Percentiles rank a stretch among this genome's conserved stretches.
These are phyloP conservation scores for Pythium oligandrum DNA, from an alignment of 352 stramenopile genomes.

Conservation along the genomic window DNA sequence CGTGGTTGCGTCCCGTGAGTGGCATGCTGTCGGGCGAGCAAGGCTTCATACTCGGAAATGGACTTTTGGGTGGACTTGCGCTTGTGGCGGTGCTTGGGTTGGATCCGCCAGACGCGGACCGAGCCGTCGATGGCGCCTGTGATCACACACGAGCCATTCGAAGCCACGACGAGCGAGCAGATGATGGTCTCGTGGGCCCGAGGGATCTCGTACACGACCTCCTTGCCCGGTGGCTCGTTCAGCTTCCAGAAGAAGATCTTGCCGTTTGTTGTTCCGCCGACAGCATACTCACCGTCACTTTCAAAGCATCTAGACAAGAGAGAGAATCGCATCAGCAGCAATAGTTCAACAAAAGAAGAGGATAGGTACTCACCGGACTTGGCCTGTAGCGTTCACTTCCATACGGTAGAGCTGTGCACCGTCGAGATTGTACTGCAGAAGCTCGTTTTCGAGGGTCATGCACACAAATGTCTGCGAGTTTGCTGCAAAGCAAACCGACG, in stretches of 20 bases:
- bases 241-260: conserved; percentile 70
- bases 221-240: conserved; percentile 27
- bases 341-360: background rate
- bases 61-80: background rate
- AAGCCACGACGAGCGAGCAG: conserved; percentile 51
- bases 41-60: conserved; percentile 4
- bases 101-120: conserved; percentile 44
- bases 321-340: background rate
- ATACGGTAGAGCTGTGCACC: conserved; percentile 48
- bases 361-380: conserved; percentile 33
- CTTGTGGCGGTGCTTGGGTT: background rate
- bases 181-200: conserved; percentile 60
- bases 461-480: conserved; percentile 56
- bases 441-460: conserved; percentile 64
- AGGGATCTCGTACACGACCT: conserved; percentile 56
- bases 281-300: conserved; percentile 63
- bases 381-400: conserved; percentile 39
- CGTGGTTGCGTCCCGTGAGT: too few species aligned
- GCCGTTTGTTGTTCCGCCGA: conserved; percentile 59
- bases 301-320: conserved; percentile 45
- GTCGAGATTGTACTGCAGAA: conserved; percentile 48
- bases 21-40: conserved; percentile 3
- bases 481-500: conserved; percentile 45
- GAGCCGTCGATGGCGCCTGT: conserved; percentile 56
- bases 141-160: conserved; percentile 48